Evolutionary conservation across 2,329 filamentous ascomycete species (phyloP).

Genomic region (Aaosphaeria pasadenensis): DNA sequence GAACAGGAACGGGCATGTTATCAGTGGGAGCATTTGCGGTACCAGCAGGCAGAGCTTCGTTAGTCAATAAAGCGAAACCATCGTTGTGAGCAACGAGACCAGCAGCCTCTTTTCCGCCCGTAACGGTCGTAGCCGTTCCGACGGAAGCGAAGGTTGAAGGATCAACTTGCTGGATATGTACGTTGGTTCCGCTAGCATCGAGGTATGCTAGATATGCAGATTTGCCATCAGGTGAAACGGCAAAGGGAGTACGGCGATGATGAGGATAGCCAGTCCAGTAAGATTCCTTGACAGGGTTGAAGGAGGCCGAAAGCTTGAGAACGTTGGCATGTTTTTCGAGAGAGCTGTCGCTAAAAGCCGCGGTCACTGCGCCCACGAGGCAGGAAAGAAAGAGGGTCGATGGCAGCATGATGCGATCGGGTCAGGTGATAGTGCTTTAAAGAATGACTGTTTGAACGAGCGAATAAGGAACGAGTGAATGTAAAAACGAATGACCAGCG

Average conservation of each 20-base stretch:
- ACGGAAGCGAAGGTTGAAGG: slow-evolving; percentile 54
- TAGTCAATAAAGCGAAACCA: slow-evolving; percentile 61
- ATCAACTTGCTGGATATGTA: slow-evolving; percentile 58
- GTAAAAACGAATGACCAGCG: slow-evolving; percentile 15
- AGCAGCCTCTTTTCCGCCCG: slow-evolving; percentile 56
- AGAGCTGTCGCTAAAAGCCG: slow-evolving; percentile 40
- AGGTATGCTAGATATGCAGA: slow-evolving; percentile 61
- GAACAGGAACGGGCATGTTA: slow-evolving; percentile 52
- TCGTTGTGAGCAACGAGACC: slow-evolving; percentile 62
- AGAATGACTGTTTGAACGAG: slow-evolving; percentile 28
- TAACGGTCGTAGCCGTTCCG: slow-evolving; percentile 51
- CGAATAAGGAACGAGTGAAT: slow-evolving; percentile 31
- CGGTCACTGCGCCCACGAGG: slow-evolving; percentile 31
- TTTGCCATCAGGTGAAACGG: slow-evolving; percentile 57
- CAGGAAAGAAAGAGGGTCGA: slow-evolving; percentile 30
- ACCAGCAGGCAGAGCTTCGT: slow-evolving; percentile 53
- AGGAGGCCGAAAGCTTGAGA: slow-evolving; percentile 49
- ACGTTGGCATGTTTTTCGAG: slow-evolving; percentile 42
- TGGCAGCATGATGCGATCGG: slow-evolving; percentile 26
- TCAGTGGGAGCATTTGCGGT: slow-evolving; percentile 49
- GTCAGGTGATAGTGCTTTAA: slow-evolving; percentile 5
- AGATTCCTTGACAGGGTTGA: slow-evolving; percentile 57
- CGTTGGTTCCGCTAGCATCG: slow-evolving; percentile 53
- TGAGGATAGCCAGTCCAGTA: slow-evolving; percentile 63
- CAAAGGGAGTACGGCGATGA: slow-evolving; percentile 62